Percentiles rank a stretch among this genome's conserved stretches.
These are phyloP conservation scores for Claviceps citrina DNA, from an alignment of 2,329 filamentous ascomycete genomes.

Conservation along the genomic window DNA sequence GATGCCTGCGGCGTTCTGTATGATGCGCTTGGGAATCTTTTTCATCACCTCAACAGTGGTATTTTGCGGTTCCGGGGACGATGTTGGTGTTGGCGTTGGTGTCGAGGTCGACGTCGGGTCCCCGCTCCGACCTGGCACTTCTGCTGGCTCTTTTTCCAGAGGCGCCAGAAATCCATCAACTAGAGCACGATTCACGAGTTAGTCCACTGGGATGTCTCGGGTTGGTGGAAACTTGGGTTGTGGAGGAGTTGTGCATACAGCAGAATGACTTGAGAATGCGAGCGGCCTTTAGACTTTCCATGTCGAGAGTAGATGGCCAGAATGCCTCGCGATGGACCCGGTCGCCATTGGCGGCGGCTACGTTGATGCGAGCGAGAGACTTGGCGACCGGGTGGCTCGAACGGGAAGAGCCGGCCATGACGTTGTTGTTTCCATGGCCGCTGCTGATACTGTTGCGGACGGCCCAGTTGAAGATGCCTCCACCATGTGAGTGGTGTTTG, in stretches of 20 bases:
- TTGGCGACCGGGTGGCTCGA: constrained; percentile 5
- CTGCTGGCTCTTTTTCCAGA: constrained; percentile 15
- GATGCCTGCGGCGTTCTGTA: constrained; percentile 76
- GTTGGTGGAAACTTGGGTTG: not conserved
- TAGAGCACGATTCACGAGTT: constrained; percentile 13
- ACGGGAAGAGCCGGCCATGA: not conserved
- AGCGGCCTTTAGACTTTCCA: constrained; percentile 82
- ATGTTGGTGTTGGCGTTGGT: constrained; percentile 13
- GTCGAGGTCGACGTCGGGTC: constrained; percentile 16
- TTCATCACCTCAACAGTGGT: constrained; percentile 45
- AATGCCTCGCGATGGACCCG: constrained; percentile 47
- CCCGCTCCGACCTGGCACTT: no score
- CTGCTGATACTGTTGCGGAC: constrained; percentile 29
- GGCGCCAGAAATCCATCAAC: constrained; percentile 41
- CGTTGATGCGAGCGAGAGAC: constrained; percentile 19
- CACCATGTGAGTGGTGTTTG: constrained; percentile 10
- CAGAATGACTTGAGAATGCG: constrained; percentile 83
- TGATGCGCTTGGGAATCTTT: constrained; percentile 74
- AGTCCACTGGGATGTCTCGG: not conserved
- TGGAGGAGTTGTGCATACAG: constrained; percentile 32
- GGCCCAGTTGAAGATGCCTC: constrained; percentile 28
- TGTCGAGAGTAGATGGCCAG: constrained; percentile 73
- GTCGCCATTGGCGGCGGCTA: constrained; percentile 17
- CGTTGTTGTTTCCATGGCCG: constrained; percentile 7
- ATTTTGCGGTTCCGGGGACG: no score